A percentile compares a stretch with the other conserved stretches of the same genome.
Evolutionary conservation across 2,329 filamentous ascomycete species (phyloP).

Genomic region (Aspergillus sp.): DNA sequence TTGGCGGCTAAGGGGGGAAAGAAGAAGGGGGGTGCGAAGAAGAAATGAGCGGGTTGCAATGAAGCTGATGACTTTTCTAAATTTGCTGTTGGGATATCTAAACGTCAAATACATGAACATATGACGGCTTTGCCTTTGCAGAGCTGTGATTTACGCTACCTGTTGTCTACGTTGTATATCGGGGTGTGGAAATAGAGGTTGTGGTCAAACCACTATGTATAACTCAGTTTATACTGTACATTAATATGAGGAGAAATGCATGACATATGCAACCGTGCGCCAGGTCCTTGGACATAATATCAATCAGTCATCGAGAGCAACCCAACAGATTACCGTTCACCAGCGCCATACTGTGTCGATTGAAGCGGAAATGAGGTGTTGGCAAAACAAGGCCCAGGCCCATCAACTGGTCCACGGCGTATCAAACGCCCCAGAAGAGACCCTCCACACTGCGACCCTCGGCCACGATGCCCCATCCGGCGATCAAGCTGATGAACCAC

Average conservation of each 20-base stretch:
- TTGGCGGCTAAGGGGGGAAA: conserved; percentile 36
- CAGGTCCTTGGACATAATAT: background rate
- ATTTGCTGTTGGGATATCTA: background rate
- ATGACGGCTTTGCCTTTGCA: background rate
- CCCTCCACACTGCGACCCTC: conserved; percentile 43
- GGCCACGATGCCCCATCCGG: conserved; percentile 46
- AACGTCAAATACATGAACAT: background rate
- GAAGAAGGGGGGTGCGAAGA: conserved; percentile 27
- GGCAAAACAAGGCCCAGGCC: too few species aligned
- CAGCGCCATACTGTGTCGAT: background rate
- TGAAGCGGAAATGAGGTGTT: background rate
- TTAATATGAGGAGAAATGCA: background rate
- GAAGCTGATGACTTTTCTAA: background rate
- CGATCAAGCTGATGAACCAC: conserved; percentile 55
- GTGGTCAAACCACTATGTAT: background rate
- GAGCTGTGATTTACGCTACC: too few species aligned
- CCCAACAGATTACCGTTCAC: background rate
- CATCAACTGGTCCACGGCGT: background rate
- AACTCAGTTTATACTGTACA: background rate
- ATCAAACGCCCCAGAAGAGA: conserved; percentile 45
- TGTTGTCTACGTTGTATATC: background rate
- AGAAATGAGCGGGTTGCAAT: conserved; percentile 15
- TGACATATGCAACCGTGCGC: conserved; percentile 4
- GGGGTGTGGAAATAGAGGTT: background rate
- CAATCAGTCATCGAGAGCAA: background rate